Percentiles rank a stretch among this genome's conserved stretches.
Evolutionary conservation across 108 stramenopile genomes (phyloP).

Genomic region (Discostella stelligeroides): DNA sequence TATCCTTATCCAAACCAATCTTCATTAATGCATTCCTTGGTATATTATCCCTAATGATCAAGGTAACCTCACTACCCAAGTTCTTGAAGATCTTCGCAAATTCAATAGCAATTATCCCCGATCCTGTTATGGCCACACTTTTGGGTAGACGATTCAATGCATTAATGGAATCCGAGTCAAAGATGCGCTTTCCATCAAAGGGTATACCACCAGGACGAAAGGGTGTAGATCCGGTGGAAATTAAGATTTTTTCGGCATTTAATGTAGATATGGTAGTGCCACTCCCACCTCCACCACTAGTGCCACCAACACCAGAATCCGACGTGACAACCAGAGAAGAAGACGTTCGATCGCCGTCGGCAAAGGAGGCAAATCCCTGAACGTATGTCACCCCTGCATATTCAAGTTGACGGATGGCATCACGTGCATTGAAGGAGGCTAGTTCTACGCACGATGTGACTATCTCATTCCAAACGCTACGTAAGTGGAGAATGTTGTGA

Average conservation of each 20-base stretch:
- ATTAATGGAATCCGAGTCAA: constrained; percentile 82
- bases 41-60: too few species aligned
- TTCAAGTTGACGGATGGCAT: constrained; percentile 64
- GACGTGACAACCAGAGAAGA: constrained; percentile 49
- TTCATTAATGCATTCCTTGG: too few species aligned
- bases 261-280: constrained; percentile 37
- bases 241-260: constrained; percentile 56
- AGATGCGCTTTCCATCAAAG: constrained; percentile 76
- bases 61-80: constrained; percentile 76
- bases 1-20: too few species aligned
- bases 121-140: constrained; percentile 75
- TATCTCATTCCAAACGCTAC: constrained; percentile 80
- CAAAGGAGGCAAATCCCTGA: constrained; percentile 66
- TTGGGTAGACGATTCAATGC: constrained; percentile 64
- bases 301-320: constrained; percentile 4
- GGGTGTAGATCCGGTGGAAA: constrained; percentile 74
- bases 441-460: constrained; percentile 67
- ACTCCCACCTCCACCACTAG: not conserved
- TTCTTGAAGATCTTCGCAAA: constrained; percentile 85
- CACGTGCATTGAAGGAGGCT: constrained; percentile 73
- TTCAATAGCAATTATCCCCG: constrained; percentile 84
- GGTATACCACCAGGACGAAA: constrained; percentile 74
- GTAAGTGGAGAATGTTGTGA: not conserved
- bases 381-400: constrained; percentile 64
- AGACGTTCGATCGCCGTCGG: constrained; percentile 58